Base-by-base conservation (phyloP, 306 rosid genomes). In the Gynostemma pentaphyllum region DNA sequence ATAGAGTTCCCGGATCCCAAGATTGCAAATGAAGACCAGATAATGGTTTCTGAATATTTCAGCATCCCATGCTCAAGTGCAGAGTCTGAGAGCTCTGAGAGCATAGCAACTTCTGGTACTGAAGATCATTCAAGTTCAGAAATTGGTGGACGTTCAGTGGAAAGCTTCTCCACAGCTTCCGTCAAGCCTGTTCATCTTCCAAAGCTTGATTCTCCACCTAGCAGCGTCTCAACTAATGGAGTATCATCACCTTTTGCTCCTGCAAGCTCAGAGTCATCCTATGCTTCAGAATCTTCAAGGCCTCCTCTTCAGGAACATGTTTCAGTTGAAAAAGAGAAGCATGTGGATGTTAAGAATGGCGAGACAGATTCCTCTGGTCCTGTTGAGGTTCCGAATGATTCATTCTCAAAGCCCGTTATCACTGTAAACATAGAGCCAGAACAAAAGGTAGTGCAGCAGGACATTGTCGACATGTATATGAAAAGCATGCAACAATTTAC, bases 401-500 rank as follows among this genome's bases (percentile, higher is more conserved):
- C 80, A 60, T 41, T 67, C 9, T 61, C 76, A 4, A 85, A 82
- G 72, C 84, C 94, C 42, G 68, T 75, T 19, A 76, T 84, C 72
- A 66, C 50, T n/a, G 84, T 91, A 56, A 82, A 76, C 68, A 70
- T 88, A 22, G 94, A 88, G 75, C 85, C 94, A 3, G 96, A 92
- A 64, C 82, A 87, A 7, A 73, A 78, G 19, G 71, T 88, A 66
- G 96, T 88, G 81, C 99, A 92, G 78, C 99, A 92, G 82, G 99
- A 92, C 18, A 72, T 92, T 46, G 96, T 92, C 32, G 99, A 92
- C 83, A 86, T 92, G 95, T 92, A 88, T 78, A 84, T 86, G 96
- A 92, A 92, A 76, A 88, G 99, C 80, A 92, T 92, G 99, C 96
- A 92, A 70, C 98, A 91, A 60, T 85, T 90, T 64, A 91, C 96